Evolutionary conservation across 768 basidiomycete species (phyloP), one percentile per base, ranked within the genome.

Genomic region (Leccinum subgranulosum): DNA sequence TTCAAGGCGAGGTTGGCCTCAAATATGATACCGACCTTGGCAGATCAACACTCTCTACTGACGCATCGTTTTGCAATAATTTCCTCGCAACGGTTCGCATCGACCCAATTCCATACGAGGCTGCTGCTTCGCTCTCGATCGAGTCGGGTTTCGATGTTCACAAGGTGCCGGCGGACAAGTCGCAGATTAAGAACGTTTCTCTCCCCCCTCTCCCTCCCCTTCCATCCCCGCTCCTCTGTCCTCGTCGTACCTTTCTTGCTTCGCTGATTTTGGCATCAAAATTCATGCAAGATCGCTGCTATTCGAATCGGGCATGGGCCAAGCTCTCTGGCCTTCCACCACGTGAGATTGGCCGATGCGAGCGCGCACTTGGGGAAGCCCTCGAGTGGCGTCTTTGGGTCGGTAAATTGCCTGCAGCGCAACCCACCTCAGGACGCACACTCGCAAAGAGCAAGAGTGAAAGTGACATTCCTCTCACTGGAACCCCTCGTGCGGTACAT

Each of bases 311-410:
- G 27, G 94, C 94, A 17, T 97, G 95, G 95, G 90, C 91, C 1
- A 94, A 94, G 66, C 81, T 98, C 6, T 90, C 90, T n/a, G 93
- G 94, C 17, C 80, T 98, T 3, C 84, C 87, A 0, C 85, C 92
- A 5, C 76, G 85, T 43, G 94, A 98, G 76, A 90, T 98, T 52
- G 86, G 91, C 39, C 83, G 85, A 17, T 94, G 92, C 67, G 95
- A 98, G 73, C 84, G 90, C 23, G 90, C 90, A 1, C 83, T 98
- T 43, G 90, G 93, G 23, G 85, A 86, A 68, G 87, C 92, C 9
- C 81, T 96, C 19, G 86, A 87, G 59, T 96, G 92, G 91, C 83
- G 90, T n/a, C 83, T 95, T 23, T 94, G 92, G 92, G 91, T 95
- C 41, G 92, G 92, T 55, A 92, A 92, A 73, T 74, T 77, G 65